Evolutionary conservation across 1,139 yeast species (phyloP), one percentile per base, ranked within the genome.

Genomic region (Geotrichum carabidarum): DNA sequence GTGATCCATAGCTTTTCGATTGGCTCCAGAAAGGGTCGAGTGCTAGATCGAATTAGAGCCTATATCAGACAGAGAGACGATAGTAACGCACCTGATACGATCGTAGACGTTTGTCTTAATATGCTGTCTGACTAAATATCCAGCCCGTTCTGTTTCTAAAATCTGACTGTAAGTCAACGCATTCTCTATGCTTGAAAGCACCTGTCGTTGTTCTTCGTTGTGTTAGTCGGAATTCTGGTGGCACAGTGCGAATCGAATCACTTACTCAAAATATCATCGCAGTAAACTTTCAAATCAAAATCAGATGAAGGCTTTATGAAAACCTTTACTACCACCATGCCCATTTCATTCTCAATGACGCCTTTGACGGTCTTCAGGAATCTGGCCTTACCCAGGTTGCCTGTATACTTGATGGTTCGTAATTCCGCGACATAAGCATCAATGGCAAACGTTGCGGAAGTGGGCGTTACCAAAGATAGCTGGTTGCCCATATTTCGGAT

Each of bases 111-210:
- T 90, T 42, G 86, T 82, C 62, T 84, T 80, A 55, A 88, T 74
- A 73, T 82, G 82, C 62, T 91, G 98, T 55, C 99, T 78, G 54
- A 91, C 82, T 51, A 91, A 71, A 69, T 93, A 94, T 0, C 95
- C 96, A 0, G 98, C 98, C 53, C 97, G 76, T 56, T 87, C 95
- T 0, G 97, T 89, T 65, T 91, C 97, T 27, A 90, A 77, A 45
- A 93, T 73, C 57, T 84, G 79, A 55, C 81, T 76, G 71, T 84
- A 91, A 2, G 95, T 86, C 27, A 89, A 68, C 1, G 83, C 84
- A 62, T 84, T 86, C 11, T 84, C 83, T 46, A 80, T 75, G 44
- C 62, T 69, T 48, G 69, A 76, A 71, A 66, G 71, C 58, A 56
- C 59, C 59, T 71, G 77, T 62, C 83, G 59, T 60, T 58, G 54